Evolutionary conservation across 2,329 filamentous ascomycete genomes (phyloP).

Genomic region (Claviceps sp.): DNA sequence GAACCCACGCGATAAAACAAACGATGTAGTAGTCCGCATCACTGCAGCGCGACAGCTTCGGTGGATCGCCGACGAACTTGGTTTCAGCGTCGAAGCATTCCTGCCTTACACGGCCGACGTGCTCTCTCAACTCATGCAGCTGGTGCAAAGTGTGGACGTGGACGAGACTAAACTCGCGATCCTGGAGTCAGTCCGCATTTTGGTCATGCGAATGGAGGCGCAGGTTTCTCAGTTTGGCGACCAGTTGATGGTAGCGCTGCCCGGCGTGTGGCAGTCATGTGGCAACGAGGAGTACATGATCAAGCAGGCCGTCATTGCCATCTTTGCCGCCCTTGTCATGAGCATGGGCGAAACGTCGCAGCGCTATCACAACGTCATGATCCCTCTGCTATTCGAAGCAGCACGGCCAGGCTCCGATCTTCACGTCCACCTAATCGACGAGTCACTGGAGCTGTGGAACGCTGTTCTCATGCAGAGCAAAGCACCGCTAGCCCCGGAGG

Average conservation of each 20-base stretch:
- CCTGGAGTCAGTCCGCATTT: slow-evolving; percentile 69
- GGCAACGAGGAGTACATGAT: slow-evolving; percentile 74
- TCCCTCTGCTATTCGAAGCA: slow-evolving; percentile 72
- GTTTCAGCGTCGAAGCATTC: slow-evolving; percentile 63
- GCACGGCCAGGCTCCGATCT: slow-evolving; percentile 63
- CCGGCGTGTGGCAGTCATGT: slow-evolving; percentile 71
- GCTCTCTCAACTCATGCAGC: slow-evolving; percentile 56
- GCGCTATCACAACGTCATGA: slow-evolving; percentile 64
- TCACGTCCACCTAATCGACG: slow-evolving; percentile 75
- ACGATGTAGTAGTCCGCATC: slow-evolving; percentile 84
- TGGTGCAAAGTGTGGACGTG: slow-evolving; percentile 68
- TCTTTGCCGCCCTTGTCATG: slow-evolving; percentile 73
- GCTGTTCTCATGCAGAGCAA: slow-evolving; percentile 56
- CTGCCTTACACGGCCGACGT: slow-evolving; percentile 63
- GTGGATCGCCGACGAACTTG: slow-evolving; percentile 69
- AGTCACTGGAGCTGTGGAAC: slow-evolving; percentile 81
- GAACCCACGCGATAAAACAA: slow-evolving; percentile 60
- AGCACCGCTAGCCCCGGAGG: slow-evolving; percentile 44
- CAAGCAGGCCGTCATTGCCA: slow-evolving; percentile 82
- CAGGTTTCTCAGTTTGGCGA: slow-evolving; percentile 58
- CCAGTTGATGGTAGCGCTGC: slow-evolving; percentile 67
- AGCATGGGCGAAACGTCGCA: slow-evolving; percentile 70
- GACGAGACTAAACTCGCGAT: slow-evolving; percentile 86
- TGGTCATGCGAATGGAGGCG: slow-evolving; percentile 71
- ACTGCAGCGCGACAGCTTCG: slow-evolving; percentile 80